Percentiles rank a stretch among this genome's conserved stretches.
Evolutionary conservation across 2,329 filamentous ascomycete genomes (phyloP).

Genomic region (Fusarium irregulare): DNA sequence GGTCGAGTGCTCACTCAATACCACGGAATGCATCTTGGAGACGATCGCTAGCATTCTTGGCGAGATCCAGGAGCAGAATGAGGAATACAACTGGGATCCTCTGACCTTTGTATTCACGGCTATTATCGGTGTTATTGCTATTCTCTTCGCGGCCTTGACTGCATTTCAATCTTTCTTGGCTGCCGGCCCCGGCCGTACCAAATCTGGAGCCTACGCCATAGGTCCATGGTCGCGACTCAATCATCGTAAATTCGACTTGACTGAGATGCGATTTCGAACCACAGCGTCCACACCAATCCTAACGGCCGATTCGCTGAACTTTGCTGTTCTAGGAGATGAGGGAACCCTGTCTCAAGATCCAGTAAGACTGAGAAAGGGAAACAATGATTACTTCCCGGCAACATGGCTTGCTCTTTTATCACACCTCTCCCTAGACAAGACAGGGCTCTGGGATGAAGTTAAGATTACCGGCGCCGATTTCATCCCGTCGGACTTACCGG

Average conservation of each 20-base stretch:
- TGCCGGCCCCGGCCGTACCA: not conserved
- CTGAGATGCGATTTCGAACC: not conserved
- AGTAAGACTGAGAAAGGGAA: rapidly evolving
- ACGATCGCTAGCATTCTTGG: not conserved
- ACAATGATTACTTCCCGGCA: not conserved
- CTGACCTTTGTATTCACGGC: not conserved
- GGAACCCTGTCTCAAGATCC: too few species aligned
- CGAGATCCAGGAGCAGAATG: not conserved
- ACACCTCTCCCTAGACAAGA: rapidly evolving
- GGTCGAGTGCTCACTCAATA: not conserved
- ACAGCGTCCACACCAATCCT: rapidly evolving
- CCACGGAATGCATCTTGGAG: not conserved
- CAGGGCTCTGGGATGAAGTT: not conserved
- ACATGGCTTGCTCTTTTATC: not conserved
- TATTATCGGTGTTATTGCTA: not conserved
- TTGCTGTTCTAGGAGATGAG: too few species aligned
- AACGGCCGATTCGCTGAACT: too few species aligned
- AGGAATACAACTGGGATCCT: not conserved
- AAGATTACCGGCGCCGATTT: not conserved
- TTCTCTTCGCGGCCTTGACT: rapidly evolving
- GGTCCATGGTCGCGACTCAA: not conserved
- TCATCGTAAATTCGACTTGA: rapidly evolving
- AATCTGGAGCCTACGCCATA: not conserved
- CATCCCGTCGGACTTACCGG: not conserved
- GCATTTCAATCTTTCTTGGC: not conserved